phyloP scores from a whole-genome alignment of 768 basidiomycete species.

The Leccinum pellstonianum region DNA sequence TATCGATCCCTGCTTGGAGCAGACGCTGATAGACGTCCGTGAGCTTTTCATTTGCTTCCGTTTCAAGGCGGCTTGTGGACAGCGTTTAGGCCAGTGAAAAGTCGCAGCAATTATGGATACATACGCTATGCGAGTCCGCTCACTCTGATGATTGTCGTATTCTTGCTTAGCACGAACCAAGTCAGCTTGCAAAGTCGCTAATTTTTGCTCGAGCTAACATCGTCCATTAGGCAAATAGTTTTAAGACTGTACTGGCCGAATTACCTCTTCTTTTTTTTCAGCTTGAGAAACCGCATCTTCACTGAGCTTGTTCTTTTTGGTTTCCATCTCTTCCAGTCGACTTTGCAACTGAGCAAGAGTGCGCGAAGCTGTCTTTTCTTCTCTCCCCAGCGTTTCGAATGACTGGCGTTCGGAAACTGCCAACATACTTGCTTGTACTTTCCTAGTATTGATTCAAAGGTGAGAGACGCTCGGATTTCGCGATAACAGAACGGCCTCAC shows the following conservation, averaged over 20 bases:
- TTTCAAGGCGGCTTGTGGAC: conserved; percentile 72
- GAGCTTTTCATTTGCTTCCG: conserved; percentile 91
- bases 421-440: conserved; percentile 72
- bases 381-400: conserved; percentile 75
- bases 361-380: conserved; percentile 73
- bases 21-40: conserved; percentile 79
- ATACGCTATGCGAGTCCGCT: conserved; percentile 76
- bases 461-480: conserved; percentile 6
- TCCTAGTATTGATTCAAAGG: conserved; percentile 43
- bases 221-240: neutral
- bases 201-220: conserved; percentile 55
- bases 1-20: conserved; percentile 87
- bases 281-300: conserved; percentile 52
- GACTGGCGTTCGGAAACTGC: conserved; percentile 87
- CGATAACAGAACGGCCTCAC: conserved; percentile 10
- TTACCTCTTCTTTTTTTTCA: conserved; percentile 59
- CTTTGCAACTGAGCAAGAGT: conserved; percentile 65
- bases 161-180: conserved; percentile 70
- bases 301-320: conserved; percentile 53
- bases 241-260: too few species aligned
- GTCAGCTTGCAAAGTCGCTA: conserved; percentile 55
- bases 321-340: conserved; percentile 62
- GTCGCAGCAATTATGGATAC: neutral
- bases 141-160: conserved; percentile 81
- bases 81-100: neutral